Evolutionary conservation across 306 rosid genomes (phyloP), one percentile per base, ranked within the genome.

Genomic region (Prinsepia uniflora): DNA sequence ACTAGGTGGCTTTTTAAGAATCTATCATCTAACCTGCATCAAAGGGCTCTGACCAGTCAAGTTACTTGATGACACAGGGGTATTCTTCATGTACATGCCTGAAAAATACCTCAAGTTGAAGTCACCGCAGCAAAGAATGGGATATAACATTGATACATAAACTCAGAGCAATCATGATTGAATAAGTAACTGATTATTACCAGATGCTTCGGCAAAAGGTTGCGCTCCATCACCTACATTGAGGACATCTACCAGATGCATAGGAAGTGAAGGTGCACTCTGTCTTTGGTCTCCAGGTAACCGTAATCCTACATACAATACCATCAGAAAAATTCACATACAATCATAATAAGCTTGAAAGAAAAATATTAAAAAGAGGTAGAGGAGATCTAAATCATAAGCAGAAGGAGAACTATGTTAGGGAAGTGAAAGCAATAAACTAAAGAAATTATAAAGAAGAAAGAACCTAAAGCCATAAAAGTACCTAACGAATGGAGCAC

Each of bases 241-340:
- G 56, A 88, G 83, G 67, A 87, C 96, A 72, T 93, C 94, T 13
- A 83, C 84, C 80, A 93, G 85, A 88, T 93, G 98, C 86, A 81
- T 52, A 4, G 96, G 98, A 84, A 91, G 96, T 8, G 94, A 71
- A 67, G 88, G 84, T 39, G 96, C 78, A 53, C 81, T 80, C 62
- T 88, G 98, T 83, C 97, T 89, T 73, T 90, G 96, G 65, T 90
- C 97, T 18, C 22, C 83, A 47, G 96, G 87, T 56, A 88, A 58
- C 58, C 90, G 82, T 64, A 93, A 81, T 63, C 89, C 97, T 91
- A 85, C 83, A 67, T 56, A 64, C 54, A 57, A 82, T 62, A 63
- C 60, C 44, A 78, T 55, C 62, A 55, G 68, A 55, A 74, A 63
- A 68, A 47, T 55, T n/a, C 63, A 56, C 75, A 15, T 66, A 66